A percentile compares a stretch with the other conserved stretches of the same genome.
phyloP scores from a whole-genome alignment of 2,329 filamentous ascomycete genomes.

The Beauveria medogensis region DNA sequence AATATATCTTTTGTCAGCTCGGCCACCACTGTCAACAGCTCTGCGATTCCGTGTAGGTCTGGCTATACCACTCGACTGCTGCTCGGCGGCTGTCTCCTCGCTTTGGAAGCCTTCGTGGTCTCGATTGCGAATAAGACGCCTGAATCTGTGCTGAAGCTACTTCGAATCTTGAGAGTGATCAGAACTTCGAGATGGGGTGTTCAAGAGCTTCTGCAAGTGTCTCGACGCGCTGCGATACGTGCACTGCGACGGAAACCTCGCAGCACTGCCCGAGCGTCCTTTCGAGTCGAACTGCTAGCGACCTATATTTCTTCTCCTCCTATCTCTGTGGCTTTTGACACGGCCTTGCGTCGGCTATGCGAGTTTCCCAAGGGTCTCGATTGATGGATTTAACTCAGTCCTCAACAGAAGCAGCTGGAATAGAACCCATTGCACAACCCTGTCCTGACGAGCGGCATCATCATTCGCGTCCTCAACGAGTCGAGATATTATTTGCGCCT shows the following conservation, averaged over 20 bases:
- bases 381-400: slow-evolving; percentile 15
- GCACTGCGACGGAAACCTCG: neutral
- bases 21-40: neutral
- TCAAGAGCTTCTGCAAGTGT: neutral
- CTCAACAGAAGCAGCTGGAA: slow-evolving; percentile 22
- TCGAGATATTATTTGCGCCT: neutral
- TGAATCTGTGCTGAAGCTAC: neutral
- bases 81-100: neutral
- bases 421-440: slow-evolving; percentile 21
- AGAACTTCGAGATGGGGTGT: neutral
- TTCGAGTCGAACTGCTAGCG: neutral
- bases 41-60: neutral
- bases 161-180: neutral
- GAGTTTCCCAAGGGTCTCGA: neutral
- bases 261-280: neutral
- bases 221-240: neutral
- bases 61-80: neutral
- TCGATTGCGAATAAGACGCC: neutral
- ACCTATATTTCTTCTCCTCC: neutral
- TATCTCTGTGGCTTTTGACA: neutral
- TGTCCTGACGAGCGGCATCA: slow-evolving; percentile 13
- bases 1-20: neutral
- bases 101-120: neutral
- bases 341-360: neutral
- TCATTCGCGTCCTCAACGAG: slow-evolving; percentile 10